Conservation (phyloP, 1,139 yeast genomes). For the Pichia sp. region DNA sequence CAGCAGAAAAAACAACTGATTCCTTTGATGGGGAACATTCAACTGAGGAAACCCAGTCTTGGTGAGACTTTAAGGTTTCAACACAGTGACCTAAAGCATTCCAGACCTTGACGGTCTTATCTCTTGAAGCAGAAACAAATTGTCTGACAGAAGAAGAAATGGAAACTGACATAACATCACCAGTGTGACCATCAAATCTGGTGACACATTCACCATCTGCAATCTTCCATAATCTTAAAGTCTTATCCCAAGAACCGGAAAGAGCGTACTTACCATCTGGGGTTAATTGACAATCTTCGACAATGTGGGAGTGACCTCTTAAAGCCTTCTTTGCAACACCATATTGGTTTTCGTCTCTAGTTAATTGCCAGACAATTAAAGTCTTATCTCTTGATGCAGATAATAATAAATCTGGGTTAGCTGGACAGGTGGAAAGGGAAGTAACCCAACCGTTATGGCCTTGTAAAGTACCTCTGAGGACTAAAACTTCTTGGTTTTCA, state of each 20-base stretch:
- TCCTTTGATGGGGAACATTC: slow-evolving; percentile 78
- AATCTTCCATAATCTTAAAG: slow-evolving; percentile 98
- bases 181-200: slow-evolving; percentile 97
- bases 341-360: slow-evolving; percentile 94
- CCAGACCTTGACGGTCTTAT: slow-evolving; percentile 99
- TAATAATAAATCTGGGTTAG: slow-evolving; percentile 96
- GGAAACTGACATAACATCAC: slow-evolving; percentile 95
- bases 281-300: slow-evolving; percentile 95
- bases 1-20: slow-evolving; percentile 86
- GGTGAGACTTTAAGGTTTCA: slow-evolving; percentile 91
- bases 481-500: slow-evolving; percentile 71
- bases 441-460: slow-evolving; percentile 94
- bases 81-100: slow-evolving; percentile 98
- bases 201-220: slow-evolving; percentile 89
- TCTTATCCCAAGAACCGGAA: slow-evolving; percentile 99
- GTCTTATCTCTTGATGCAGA: slow-evolving; percentile 99
- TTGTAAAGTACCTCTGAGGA: slow-evolving; percentile 98
- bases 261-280: slow-evolving; percentile 98
- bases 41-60: slow-evolving; percentile 99
- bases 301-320: slow-evolving; percentile 98
- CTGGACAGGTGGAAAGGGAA: slow-evolving; percentile 95
- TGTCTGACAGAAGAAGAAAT: slow-evolving; percentile 96
- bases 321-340: slow-evolving; percentile 98
- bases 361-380: slow-evolving; percentile 96
- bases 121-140: slow-evolving; percentile 98